phyloP scores from a whole-genome alignment of 228 moss, liverwort and hornwort species.

The Sphagnum fallax region DNA sequence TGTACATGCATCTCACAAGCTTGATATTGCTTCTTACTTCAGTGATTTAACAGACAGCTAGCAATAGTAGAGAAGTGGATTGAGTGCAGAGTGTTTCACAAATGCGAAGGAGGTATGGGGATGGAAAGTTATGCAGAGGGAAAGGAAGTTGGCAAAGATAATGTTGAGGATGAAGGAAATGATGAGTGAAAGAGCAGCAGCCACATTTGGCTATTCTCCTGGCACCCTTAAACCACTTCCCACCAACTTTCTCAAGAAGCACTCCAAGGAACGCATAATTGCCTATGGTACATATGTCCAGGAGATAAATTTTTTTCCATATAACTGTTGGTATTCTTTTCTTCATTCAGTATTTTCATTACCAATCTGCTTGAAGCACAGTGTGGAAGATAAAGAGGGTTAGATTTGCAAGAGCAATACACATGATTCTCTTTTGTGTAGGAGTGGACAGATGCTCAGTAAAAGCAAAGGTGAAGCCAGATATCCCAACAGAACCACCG shows the following conservation, averaged over 20 bases:
- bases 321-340: neutral
- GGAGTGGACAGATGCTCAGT: conserved; percentile 51
- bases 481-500: conserved; percentile 18
- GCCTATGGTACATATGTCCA: conserved; percentile 19
- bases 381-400: neutral
- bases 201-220: conserved; percentile 57
- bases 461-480: conserved; percentile 26
- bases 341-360: neutral
- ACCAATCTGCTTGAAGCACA: neutral
- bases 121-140: conserved; percentile 16
- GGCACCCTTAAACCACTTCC: conserved; percentile 50
- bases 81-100: neutral
- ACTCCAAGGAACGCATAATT: conserved; percentile 62
- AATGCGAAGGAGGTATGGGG: neutral
- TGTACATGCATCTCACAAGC: neutral
- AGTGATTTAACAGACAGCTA: neutral
- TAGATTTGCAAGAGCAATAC: too few relatives aligned
- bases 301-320: conserved; percentile 6
- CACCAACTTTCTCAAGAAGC: conserved; percentile 61
- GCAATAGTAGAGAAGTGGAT: neutral
- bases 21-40: neutral
- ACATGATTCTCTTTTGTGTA: conserved; percentile 3
- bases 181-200: conserved; percentile 34
- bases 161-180: conserved; percentile 24
- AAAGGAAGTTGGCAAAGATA: conserved; percentile 17